These are phyloP conservation scores for Pittosporum tobira DNA, from an alignment of 129 eudicot species.

Conservation along the genomic window DNA sequence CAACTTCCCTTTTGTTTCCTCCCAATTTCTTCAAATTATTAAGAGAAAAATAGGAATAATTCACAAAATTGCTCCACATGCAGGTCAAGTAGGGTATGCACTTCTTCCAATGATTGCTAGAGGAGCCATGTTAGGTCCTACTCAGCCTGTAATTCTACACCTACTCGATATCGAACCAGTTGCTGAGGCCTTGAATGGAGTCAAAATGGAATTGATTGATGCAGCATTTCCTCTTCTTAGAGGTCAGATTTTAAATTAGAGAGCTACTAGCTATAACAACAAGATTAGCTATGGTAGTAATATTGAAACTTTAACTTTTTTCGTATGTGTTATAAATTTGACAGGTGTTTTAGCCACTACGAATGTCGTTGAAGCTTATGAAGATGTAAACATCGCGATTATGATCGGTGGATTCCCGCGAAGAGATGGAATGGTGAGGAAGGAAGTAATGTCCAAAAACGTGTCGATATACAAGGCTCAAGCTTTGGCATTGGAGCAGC, in stretches of 20 bases:
- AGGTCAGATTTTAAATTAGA: conserved; percentile 21
- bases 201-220: conserved; percentile 60
- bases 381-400: conserved; percentile 59
- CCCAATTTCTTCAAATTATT: neutral
- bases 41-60: neutral
- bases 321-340: conserved; percentile 5
- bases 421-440: conserved; percentile 57
- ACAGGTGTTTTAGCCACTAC: conserved; percentile 74
- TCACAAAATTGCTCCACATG: conserved; percentile 15
- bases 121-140: conserved; percentile 57
- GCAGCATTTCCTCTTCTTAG: conserved; percentile 60
- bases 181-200: conserved; percentile 51
- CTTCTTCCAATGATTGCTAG: conserved; percentile 64
- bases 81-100: conserved; percentile 72
- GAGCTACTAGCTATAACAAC: neutral
- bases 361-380: conserved; percentile 61
- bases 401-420: conserved; percentile 86
- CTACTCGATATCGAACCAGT: conserved; percentile 61
- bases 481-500: conserved; percentile 70
- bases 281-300: neutral
- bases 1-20: no score
- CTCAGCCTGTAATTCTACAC: conserved; percentile 56
- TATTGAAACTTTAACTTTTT: neutral
- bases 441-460: conserved; percentile 63
- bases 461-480: conserved; percentile 73